Conservation (phyloP, 2,329 filamentous ascomycete species). For the Metarhizium robertsii region DNA sequence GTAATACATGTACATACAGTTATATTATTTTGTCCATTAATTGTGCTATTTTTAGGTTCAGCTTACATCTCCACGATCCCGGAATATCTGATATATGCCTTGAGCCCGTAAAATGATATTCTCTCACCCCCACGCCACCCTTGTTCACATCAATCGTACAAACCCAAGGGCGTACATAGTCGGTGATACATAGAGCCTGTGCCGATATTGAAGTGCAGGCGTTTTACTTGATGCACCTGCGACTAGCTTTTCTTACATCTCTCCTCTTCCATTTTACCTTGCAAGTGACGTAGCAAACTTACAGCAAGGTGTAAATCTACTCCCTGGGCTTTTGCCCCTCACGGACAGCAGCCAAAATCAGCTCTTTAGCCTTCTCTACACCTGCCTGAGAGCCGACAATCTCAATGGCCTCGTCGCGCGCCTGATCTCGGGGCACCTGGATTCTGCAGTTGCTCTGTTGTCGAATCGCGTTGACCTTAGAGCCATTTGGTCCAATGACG, state of each 20-base stretch:
- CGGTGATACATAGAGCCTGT: neutral
- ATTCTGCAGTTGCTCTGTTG: constrained; percentile 91
- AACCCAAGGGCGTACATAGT: neutral
- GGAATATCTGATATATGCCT: neutral
- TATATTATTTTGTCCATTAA: neutral
- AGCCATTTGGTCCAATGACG: constrained; percentile 81
- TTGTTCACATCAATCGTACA: neutral
- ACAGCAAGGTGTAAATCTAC: constrained; percentile 6
- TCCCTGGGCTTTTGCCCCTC: constrained; percentile 39
- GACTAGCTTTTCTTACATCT: neutral
- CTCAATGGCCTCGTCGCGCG: constrained; percentile 74
- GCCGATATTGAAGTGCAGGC: neutral
- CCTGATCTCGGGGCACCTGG: constrained; percentile 78
- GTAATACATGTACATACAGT: neutral
- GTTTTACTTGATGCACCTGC: neutral
- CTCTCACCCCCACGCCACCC: neutral
- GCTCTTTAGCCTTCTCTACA: constrained; percentile 76
- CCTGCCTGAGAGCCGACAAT: constrained; percentile 72
- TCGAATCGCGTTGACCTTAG: constrained; percentile 86
- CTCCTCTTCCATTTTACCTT: neutral
- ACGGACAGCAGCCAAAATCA: constrained; percentile 77
- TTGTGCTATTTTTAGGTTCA: neutral
- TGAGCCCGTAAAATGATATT: neutral
- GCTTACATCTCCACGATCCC: neutral
- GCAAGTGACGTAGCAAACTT: neutral